These are phyloP conservation scores for Mycena crocata DNA, from an alignment of 768 basidiomycete genomes.

Conservation along the genomic window DNA sequence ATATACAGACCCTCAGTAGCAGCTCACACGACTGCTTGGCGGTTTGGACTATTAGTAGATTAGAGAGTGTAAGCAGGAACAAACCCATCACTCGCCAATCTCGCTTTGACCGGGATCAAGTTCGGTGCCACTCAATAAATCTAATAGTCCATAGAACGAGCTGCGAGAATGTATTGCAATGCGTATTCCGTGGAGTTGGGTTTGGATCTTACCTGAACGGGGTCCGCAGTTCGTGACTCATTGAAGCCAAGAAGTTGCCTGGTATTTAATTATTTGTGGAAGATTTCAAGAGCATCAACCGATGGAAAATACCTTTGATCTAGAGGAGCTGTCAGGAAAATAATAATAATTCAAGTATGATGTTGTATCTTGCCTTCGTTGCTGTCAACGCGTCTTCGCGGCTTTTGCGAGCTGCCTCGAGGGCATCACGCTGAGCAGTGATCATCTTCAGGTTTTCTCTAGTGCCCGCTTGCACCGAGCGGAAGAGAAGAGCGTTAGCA, in stretches of 20 bases:
- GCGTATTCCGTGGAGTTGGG: not conserved
- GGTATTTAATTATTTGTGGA: not conserved
- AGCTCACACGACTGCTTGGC: conserved; percentile 84
- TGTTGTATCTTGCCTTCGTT: conserved; percentile 63
- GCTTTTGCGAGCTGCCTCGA: conserved; percentile 77
- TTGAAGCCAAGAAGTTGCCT: conserved; percentile 77
- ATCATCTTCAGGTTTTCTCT: conserved; percentile 84
- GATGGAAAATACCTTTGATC: conserved; percentile 62
- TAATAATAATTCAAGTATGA: not conserved
- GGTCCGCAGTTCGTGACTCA: conserved; percentile 83
- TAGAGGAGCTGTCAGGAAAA: conserved; percentile 37
- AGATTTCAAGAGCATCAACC: not conserved
- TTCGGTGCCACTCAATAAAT: conserved; percentile 78
- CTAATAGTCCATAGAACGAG: conserved; percentile 82
- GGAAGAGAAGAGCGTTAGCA: conserved; percentile 78
- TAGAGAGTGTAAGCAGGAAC: conserved; percentile 3
- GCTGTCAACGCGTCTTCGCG: conserved; percentile 80
- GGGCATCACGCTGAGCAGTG: conserved; percentile 72
- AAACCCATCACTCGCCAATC: conserved; percentile 58
- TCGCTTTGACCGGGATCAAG: conserved; percentile 77
- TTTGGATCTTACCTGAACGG: conserved; percentile 60
- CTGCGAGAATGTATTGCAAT: conserved; percentile 33
- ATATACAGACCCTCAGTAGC: conserved; percentile 64
- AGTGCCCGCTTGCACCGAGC: conserved; percentile 79
- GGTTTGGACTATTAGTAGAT: conserved; percentile 66